A percentile compares a stretch with the other conserved stretches of the same genome.
These are phyloP conservation scores for Bipolaris gigantea DNA, from an alignment of 2,329 filamentous ascomycete species.

Conservation along the genomic window DNA sequence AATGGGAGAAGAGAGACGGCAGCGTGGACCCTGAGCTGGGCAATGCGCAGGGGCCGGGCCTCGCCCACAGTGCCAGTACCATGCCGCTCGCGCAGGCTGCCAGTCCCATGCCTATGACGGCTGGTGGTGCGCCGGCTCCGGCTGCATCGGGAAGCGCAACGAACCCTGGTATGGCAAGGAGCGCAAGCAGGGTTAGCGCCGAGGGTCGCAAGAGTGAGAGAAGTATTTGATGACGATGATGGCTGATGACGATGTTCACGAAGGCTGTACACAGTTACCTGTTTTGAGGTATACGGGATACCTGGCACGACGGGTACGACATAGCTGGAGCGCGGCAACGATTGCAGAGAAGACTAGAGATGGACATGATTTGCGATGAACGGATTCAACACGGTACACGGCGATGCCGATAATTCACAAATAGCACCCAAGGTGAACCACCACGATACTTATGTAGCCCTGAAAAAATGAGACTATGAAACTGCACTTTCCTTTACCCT, in stretches of 20 bases:
- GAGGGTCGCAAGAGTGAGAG: slow-evolving; percentile 4
- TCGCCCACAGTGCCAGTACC: background rate
- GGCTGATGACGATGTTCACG: background rate
- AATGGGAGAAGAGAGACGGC: slow-evolving; percentile 17
- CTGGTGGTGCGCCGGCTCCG: background rate
- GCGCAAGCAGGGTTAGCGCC: background rate
- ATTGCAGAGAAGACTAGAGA: too few relatives aligned
- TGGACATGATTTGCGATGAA: background rate
- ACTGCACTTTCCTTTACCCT: too few relatives aligned
- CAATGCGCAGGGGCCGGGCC: background rate
- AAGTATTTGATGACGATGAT: background rate
- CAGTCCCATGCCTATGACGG: background rate
- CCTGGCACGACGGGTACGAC: background rate
- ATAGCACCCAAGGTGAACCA: too few relatives aligned
- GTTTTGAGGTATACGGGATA: background rate
- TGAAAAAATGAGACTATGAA: too few relatives aligned
- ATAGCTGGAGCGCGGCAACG: too few relatives aligned
- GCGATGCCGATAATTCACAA: too few relatives aligned
- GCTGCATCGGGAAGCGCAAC: background rate
- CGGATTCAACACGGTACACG: too few relatives aligned
- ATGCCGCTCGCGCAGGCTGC: background rate
- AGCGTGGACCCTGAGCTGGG: slow-evolving; percentile 4
- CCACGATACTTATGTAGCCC: too few relatives aligned
- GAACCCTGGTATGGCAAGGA: background rate
- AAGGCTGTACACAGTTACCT: background rate